Evolutionary conservation across 2,329 filamentous ascomycete species (phyloP).

Genomic region (Curvularia spicifera): DNA sequence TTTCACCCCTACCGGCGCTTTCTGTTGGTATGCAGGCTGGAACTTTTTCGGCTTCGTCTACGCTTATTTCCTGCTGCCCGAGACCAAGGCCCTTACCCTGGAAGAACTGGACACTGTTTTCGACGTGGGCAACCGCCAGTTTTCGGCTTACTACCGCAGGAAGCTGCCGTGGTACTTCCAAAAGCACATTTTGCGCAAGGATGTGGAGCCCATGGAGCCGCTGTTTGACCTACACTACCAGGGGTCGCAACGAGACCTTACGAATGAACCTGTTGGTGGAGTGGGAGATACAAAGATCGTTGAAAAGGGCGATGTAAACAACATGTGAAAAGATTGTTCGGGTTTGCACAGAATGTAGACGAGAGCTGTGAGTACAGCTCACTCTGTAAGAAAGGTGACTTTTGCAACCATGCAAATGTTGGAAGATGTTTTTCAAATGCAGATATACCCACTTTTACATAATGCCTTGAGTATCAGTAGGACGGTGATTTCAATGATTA

Average conservation of each 20-base stretch:
- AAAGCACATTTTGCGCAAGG: conserved; percentile 40
- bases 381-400: not conserved
- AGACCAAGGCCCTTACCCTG: conserved; percentile 41
- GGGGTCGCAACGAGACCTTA: not conserved
- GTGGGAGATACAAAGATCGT: conserved; percentile 4
- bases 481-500: not conserved
- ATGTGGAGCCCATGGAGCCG: conserved; percentile 37
- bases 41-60: conserved; percentile 61
- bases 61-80: conserved; percentile 39
- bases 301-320: conserved; percentile 13
- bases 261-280: conserved; percentile 4
- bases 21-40: conserved; percentile 63
- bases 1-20: conserved; percentile 60
- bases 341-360: not conserved
- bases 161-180: conserved; percentile 49
- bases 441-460: not conserved
- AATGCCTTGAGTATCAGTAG: not conserved
- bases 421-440: not conserved
- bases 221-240: conserved; percentile 34
- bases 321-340: not conserved
- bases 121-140: conserved; percentile 36
- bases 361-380: not conserved
- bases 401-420: not conserved
- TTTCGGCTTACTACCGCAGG: conserved; percentile 32
- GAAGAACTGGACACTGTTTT: conserved; percentile 44